Conservation (phyloP, 108 stramenopile genomes). For the Ochromonas danica region DNA sequence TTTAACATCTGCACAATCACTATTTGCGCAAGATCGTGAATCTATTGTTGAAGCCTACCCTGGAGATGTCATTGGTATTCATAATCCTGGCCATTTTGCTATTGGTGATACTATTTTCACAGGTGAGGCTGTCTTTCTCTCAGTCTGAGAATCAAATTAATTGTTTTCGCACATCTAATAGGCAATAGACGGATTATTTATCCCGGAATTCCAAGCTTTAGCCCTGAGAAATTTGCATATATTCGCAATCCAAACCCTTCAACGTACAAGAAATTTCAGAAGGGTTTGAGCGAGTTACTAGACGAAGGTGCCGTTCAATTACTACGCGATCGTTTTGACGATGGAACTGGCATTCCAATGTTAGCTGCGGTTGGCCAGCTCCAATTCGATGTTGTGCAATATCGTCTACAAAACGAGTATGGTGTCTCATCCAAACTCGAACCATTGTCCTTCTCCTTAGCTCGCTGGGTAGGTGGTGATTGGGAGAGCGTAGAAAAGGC, state of each 20-base stretch:
- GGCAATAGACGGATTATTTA: conserved; percentile 71
- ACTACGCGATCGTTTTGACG: conserved; percentile 81
- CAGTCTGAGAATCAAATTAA: conserved; percentile 78
- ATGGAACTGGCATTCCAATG: conserved; percentile 82
- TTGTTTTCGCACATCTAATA: too few species aligned
- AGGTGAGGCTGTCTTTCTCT: conserved; percentile 57
- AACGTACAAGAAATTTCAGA: conserved; percentile 83
- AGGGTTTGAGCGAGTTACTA: conserved; percentile 70
- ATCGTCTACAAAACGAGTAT: conserved; percentile 82
- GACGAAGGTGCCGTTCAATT: conserved; percentile 92
- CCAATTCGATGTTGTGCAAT: conserved; percentile 70
- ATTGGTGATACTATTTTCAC: conserved; percentile 56
- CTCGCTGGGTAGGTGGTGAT: conserved; percentile 84
- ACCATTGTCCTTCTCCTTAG: conserved; percentile 76
- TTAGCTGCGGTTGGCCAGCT: conserved; percentile 90
- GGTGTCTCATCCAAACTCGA: conserved; percentile 78
- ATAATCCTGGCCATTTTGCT: conserved; percentile 62
- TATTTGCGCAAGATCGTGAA: conserved; percentile 85
- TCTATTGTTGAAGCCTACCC: conserved; percentile 83
- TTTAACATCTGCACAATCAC: conserved; percentile 82
- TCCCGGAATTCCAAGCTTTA: conserved; percentile 88
- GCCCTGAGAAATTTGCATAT: conserved; percentile 82
- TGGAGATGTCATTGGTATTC: conserved; percentile 86
- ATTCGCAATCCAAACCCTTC: conserved; percentile 82
- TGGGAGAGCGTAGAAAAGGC: conserved; percentile 86